Evolutionary conservation across 768 basidiomycete species (phyloP), one percentile per base, ranked within the genome.

Genomic region (Serendipita sp.): DNA sequence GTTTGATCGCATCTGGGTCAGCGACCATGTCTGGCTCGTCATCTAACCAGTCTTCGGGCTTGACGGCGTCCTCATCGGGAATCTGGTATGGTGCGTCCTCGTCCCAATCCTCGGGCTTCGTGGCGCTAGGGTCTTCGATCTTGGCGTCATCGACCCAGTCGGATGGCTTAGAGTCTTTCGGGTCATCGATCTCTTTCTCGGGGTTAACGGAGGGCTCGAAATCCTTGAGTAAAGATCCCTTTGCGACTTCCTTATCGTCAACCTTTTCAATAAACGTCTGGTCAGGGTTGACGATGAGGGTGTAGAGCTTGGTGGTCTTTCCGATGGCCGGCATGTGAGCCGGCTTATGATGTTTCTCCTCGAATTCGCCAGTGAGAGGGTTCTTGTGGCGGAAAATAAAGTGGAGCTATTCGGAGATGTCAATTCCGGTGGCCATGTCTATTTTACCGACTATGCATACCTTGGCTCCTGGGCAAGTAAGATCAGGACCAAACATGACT

Each of bases 331-430:
- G 95, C 65, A 80, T 81, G 66, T 92, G 94, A 67, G 93, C 80
- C 66, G 80, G 73, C 63, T 78, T 83, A 66, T 98, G 85, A 76
- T 99, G 96, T 76, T 99, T 98, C 83, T 99, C 96, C 76, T 98
- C 96, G 68, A 82, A 83, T 71, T 92, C 92, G 70, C 91, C 91
- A 51, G 88, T 91, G 70, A 88, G 81, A 41, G 96, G 95, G 79
- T 84, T 94, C 79, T 87, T 85, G 81, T 97, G 89, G 71, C 93
- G 90, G 91, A 99, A 95, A 78, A 99, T 99, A 77, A 99, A 97
- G 81, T 99, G 96, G 62, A 97, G 79, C 89, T 94, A 72, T 7
- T 41, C 41, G 41, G 41, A 41, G 41, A 41, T 41, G 41, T 41
- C 41, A 41, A 41, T 13, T 41, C 24, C 41, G 41, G 41, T 41